These are phyloP conservation scores for Fusarium floridanum DNA, from an alignment of 2,329 filamentous ascomycete species.

Conservation along the genomic window DNA sequence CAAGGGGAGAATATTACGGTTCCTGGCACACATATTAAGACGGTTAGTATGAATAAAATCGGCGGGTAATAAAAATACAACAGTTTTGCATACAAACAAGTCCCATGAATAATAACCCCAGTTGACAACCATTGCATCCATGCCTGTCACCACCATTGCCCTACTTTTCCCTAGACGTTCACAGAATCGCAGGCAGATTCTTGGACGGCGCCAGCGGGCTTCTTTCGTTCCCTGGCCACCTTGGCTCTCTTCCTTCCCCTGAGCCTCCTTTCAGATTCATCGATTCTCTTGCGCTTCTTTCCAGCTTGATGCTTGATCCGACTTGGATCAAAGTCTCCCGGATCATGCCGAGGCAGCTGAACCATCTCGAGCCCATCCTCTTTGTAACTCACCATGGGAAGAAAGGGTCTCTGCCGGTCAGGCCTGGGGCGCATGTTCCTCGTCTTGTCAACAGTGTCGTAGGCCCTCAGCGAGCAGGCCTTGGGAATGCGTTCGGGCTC, in stretches of 20 bases:
- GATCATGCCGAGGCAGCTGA: background rate
- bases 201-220: background rate
- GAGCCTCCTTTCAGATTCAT: background rate
- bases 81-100: background rate
- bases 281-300: background rate
- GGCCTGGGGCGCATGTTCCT: background rate
- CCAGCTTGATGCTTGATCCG: background rate
- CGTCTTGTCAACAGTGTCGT: background rate
- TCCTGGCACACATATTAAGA: background rate
- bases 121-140: background rate
- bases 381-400: background rate
- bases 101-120: background rate
- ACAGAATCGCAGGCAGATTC: background rate
- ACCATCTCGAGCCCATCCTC: background rate
- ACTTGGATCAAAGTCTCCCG: background rate
- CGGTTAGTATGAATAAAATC: background rate
- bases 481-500: background rate
- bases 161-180: background rate
- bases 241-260: background rate
- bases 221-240: no score
- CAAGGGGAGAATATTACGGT: background rate
- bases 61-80: background rate
- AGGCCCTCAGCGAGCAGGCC: background rate
- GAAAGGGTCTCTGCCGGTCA: background rate
- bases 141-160: background rate